Percentiles rank a stretch among this genome's conserved stretches.
Evolutionary conservation across 139 green algal species (phyloP).

Genomic region (Closterium sp.): DNA sequence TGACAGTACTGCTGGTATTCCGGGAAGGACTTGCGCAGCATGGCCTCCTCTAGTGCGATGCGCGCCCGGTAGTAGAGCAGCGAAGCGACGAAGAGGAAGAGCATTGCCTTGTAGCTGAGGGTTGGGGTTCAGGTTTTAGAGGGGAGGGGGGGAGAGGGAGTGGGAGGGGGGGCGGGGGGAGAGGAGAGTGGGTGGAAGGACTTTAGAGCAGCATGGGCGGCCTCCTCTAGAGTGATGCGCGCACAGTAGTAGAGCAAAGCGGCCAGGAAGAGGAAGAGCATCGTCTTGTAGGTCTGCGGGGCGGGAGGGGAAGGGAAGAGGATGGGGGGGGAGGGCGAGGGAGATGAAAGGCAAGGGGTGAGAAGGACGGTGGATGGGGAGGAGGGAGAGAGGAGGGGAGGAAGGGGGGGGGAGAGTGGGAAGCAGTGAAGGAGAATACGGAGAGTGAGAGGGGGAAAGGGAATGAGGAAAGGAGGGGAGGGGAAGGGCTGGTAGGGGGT

Average conservation of each 20-base stretch:
- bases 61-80: neutral
- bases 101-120: neutral
- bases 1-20: neutral
- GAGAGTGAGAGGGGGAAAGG: too few species aligned
- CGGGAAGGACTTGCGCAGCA: neutral
- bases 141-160: too few species aligned
- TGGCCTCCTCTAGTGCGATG: neutral
- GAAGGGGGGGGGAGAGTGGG: too few species aligned
- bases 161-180: too few species aligned
- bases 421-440: too few species aligned
- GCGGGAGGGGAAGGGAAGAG: neutral
- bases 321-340: too few species aligned
- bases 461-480: neutral
- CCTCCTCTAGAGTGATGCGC: neutral
- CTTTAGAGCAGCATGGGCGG: neutral
- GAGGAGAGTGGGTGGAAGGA: too few species aligned
- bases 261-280: neutral
- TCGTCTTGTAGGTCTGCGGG: neutral
- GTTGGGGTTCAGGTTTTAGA: too few species aligned
- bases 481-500: neutral
- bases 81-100: neutral
- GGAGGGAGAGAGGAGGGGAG: neutral
- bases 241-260: neutral
- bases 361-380: too few species aligned
- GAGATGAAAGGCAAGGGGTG: too few species aligned